Base-by-base conservation (phyloP, 2,329 filamentous ascomycete genomes). In the Albifimbria verrucaria region DNA sequence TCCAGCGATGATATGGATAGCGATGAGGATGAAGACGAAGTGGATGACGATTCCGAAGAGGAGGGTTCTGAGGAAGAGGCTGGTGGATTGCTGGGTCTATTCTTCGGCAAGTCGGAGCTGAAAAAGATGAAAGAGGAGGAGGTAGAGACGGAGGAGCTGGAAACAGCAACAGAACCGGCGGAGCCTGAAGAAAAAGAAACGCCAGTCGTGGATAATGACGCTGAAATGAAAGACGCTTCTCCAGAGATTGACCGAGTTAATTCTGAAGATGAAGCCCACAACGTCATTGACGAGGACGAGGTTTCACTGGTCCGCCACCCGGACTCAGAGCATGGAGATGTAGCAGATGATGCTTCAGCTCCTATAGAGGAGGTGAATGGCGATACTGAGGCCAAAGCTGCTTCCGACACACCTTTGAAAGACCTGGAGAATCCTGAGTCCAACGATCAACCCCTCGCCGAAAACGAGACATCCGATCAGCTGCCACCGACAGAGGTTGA, bases 41-140 rank as follows among this genome's bases (percentile, higher is more conserved):
- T 74, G 3, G 68, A 70, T 24, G 67, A 68, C 7, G 66, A 69
- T 2, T 70, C 68, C 2, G 71, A 70, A 4, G 77, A 76, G 3
- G 77, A 77, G 6, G 76, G 74, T 9, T 72, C 71, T 22, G 72
- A 74, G 3, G 74, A 72, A 3, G 74, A 71, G n/a, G 71, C 75
- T 1, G 64, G 69, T 24, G 79, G 80, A 1, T 67, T 86, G 0
- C 65, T 86, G 2, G 81, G 82, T 0, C 68, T 85, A 25, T 74
- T 86, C 21, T 86, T 86, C 57, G 79, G 76, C 41, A 83, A 82
- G 60, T 77, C 78, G 1, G 82, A 86, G 55, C 59, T 85, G 41
- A 75, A 80, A 55, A 72, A 78, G 55, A 71, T 86, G 47, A 74
- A 80, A 50, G 65, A 73, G 4, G 71, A 78, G 39, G 68, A 68